Evolutionary conservation across 495 filamentous ascomycete species (phyloP).

Genomic region (Lindgomyces ingoldianus): DNA sequence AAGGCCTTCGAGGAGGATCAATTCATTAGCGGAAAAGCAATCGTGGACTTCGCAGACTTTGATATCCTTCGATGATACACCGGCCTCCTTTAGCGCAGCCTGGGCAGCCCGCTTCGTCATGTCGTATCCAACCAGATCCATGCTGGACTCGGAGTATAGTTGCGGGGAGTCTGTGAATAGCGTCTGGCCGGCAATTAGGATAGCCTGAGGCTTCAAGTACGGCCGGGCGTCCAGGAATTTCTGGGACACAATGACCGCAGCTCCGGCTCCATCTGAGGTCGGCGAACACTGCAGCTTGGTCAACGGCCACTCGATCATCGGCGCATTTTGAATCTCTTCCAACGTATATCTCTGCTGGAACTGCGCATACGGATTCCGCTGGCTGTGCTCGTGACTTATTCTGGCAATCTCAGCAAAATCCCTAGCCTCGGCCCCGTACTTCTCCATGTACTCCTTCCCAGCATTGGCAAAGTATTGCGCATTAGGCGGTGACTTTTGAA

Average conservation of each 20-base stretch:
- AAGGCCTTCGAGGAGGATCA: constrained; percentile 81
- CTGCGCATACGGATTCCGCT: constrained; percentile 91
- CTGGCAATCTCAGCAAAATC: constrained; percentile 94
- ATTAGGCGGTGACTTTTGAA: constrained; percentile 73
- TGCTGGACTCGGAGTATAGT: constrained; percentile 71
- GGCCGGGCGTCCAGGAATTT: constrained; percentile 79
- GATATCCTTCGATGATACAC: constrained; percentile 65
- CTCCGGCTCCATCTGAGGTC: constrained; percentile 86
- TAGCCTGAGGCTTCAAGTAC: constrained; percentile 74
- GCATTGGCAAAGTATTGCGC: constrained; percentile 96
- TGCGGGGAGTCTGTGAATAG: constrained; percentile 73
- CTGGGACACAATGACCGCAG: constrained; percentile 84
- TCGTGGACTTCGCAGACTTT: constrained; percentile 91
- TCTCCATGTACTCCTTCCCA: constrained; percentile 90
- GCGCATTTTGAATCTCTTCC: constrained; percentile 73
- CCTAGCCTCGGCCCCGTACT: constrained; percentile 74
- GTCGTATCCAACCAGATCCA: constrained; percentile 83
- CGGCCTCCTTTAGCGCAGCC: constrained; percentile 71
- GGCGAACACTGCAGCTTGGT: constrained; percentile 77
- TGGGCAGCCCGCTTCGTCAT: constrained; percentile 73
- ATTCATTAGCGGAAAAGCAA: constrained; percentile 93
- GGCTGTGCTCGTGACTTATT: constrained; percentile 85
- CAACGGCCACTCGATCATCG: constrained; percentile 77
- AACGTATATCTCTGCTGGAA: constrained; percentile 86
- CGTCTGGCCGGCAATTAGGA: constrained; percentile 82